Conservation (phyloP, 73 alveolate species). For the Tetrahymena malaccensis region DNA sequence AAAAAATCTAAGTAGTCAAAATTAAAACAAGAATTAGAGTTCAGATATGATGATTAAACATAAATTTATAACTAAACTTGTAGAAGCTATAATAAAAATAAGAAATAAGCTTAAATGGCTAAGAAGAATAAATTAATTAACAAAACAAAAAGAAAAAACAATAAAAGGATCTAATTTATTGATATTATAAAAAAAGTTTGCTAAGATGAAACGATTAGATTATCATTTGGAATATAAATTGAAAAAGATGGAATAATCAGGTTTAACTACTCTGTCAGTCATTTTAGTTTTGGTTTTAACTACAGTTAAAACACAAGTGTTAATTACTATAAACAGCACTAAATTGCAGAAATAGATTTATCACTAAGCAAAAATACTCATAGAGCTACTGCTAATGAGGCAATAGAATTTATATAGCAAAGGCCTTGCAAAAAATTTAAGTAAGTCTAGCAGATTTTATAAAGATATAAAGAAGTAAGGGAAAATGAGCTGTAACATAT, state of each 20-base stretch:
- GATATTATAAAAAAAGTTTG: not conserved
- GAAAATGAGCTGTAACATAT: not conserved
- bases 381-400: not conserved
- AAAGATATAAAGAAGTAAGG: not conserved
- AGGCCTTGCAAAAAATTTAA: not conserved
- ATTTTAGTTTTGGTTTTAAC: not conserved
- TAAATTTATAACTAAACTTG: too few relatives aligned
- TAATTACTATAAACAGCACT: too few relatives aligned
- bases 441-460: not conserved
- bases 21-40: too few relatives aligned
- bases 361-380: not conserved
- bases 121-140: too few relatives aligned
- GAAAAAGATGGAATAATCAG: not conserved
- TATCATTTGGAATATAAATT: not conserved
- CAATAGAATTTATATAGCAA: not conserved
- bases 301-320: not conserved
- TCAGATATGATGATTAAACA: too few relatives aligned
- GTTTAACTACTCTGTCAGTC: not conserved
- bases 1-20: too few relatives aligned
- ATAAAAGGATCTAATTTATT: too few relatives aligned
- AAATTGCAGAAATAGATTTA: not conserved
- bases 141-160: not conserved
- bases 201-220: not conserved
- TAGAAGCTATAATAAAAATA: too few relatives aligned
- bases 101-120: too few relatives aligned